phyloP scores from a whole-genome alignment of 148 eudicot species.

The Fallopia convolvulus region DNA sequence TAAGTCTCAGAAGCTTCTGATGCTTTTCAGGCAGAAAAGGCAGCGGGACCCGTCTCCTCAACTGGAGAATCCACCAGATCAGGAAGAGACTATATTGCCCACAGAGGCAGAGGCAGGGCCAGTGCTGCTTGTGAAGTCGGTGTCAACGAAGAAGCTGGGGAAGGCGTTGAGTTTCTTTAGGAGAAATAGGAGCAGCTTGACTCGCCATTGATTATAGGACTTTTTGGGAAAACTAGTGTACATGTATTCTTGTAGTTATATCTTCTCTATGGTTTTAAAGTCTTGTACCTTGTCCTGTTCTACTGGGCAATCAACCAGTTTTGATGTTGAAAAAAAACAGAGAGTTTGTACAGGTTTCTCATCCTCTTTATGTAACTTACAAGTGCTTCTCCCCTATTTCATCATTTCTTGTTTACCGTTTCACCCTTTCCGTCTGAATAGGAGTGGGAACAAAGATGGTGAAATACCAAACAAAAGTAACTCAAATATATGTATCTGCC shows the following conservation, averaged over 20 bases:
- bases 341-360: neutral
- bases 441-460: neutral
- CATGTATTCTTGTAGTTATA: slow-evolving; percentile 9
- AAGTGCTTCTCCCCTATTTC: neutral
- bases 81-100: neutral
- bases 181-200: slow-evolving; percentile 61
- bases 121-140: slow-evolving; percentile 37
- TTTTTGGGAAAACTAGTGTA: neutral
- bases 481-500: neutral
- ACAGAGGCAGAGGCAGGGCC: slow-evolving; percentile 15
- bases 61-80: slow-evolving; percentile 14
- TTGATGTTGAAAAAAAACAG: neutral
- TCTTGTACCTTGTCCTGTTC: neutral
- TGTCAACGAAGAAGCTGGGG: slow-evolving; percentile 50
- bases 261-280: neutral
- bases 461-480: neutral
- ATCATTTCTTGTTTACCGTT: no score
- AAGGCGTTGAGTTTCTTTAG: slow-evolving; percentile 62
- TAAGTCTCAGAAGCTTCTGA: slow-evolving; percentile 85
- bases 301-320: slow-evolving; percentile 3
- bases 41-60: slow-evolving; percentile 60
- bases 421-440: neutral
- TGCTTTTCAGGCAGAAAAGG: slow-evolving; percentile 84
- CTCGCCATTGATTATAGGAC: slow-evolving; percentile 14
- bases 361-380: neutral